Conservation (phyloP, 768 basidiomycete species). For the Cytidiella melzeri region DNA sequence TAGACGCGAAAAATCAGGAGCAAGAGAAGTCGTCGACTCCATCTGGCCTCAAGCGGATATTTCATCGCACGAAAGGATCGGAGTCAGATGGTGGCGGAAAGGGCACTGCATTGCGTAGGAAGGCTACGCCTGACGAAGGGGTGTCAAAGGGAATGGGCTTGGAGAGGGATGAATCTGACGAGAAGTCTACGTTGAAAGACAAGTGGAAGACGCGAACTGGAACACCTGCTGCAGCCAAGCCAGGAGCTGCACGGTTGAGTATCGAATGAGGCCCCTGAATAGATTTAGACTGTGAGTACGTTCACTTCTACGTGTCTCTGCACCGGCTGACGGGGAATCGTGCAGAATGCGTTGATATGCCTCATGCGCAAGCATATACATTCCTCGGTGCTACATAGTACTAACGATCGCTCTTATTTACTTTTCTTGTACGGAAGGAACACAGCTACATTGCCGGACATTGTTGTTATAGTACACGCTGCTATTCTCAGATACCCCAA, state of each 20-base stretch:
- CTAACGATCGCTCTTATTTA: too few species aligned
- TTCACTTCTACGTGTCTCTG: background rate
- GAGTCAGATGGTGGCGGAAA: constrained; percentile 1
- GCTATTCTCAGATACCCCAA: background rate
- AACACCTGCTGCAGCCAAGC: too few species aligned
- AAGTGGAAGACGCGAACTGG: background rate
- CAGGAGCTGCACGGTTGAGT: too few species aligned
- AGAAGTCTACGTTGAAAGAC: background rate
- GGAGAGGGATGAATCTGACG: constrained; percentile 4
- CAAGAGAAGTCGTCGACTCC: constrained; percentile 17
- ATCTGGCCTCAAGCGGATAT: constrained; percentile 14
- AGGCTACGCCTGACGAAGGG: constrained; percentile 2
- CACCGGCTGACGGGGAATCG: background rate
- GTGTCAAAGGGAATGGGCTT: background rate
- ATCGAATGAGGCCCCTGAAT: background rate
- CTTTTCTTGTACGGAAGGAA: background rate
- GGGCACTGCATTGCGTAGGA: constrained; percentile 6
- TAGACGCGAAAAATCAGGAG: constrained; percentile 38
- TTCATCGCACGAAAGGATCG: constrained; percentile 3
- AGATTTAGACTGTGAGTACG: background rate
- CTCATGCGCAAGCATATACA: background rate
- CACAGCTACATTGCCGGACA: constrained; percentile 1
- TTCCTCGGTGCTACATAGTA: too few species aligned
- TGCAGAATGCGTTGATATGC: background rate
- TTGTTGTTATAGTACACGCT: background rate